Evolutionary conservation across 1,139 yeast genomes (phyloP).

Genomic region (Pichia norvegensis): DNA sequence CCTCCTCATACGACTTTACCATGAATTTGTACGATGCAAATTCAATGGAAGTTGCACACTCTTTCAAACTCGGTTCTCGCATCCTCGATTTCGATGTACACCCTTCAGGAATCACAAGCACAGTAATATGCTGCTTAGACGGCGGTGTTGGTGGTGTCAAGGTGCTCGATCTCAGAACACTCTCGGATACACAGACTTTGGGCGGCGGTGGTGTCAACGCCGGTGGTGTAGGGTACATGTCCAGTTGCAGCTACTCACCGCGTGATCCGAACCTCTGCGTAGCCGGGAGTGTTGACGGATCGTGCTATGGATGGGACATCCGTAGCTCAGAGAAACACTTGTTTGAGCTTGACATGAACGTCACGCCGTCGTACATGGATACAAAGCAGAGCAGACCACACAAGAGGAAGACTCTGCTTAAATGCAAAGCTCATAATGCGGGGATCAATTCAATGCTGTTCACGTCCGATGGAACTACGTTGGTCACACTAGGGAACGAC

Average conservation of each 20-base stretch:
- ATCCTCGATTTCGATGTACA: slow-evolving; percentile 48
- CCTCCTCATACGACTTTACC: slow-evolving; percentile 72
- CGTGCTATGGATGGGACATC: slow-evolving; percentile 66
- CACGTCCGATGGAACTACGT: slow-evolving; percentile 53
- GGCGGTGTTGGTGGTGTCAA: slow-evolving; percentile 34
- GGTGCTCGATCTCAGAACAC: slow-evolving; percentile 62
- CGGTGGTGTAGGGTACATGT: slow-evolving; percentile 26
- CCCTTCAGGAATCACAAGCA: slow-evolving; percentile 37
- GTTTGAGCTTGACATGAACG: slow-evolving; percentile 43
- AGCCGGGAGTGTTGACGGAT: slow-evolving; percentile 73
- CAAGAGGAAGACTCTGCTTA: slow-evolving; percentile 8
- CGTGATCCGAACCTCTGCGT: slow-evolving; percentile 52
- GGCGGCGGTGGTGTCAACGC: slow-evolving; percentile 31
- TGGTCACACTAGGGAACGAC: slow-evolving; percentile 66
- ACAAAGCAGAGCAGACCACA: slow-evolving; percentile 26
- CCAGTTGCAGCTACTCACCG: slow-evolving; percentile 55
- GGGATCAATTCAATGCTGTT: slow-evolving; percentile 70
- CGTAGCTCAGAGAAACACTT: slow-evolving; percentile 61
- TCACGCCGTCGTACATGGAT: slow-evolving; percentile 16
- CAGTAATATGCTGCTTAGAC: slow-evolving; percentile 39
- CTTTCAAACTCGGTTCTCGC: slow-evolving; percentile 45
- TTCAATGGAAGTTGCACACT: slow-evolving; percentile 53
- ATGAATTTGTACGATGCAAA: slow-evolving; percentile 81
- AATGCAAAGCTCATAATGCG: slow-evolving; percentile 57
- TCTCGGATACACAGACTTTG: slow-evolving; percentile 63